Conservation (phyloP, 441 rosid species). For the Adansonia madagascariensis region DNA sequence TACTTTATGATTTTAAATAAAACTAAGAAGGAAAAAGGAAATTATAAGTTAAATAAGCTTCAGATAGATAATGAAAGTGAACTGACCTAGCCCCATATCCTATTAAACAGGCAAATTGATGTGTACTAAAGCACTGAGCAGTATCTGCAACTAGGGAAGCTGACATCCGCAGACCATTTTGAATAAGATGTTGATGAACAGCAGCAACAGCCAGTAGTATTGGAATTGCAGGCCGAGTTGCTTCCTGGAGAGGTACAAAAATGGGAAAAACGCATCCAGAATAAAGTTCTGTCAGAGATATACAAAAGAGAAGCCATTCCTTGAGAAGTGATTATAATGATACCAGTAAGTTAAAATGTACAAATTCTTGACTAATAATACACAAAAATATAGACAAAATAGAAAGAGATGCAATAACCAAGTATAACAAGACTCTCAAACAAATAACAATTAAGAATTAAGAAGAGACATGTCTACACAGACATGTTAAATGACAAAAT, state of each 20-base stretch:
- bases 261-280: slow-evolving; percentile 8
- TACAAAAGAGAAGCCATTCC: slow-evolving; percentile 9
- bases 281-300: slow-evolving; percentile 14
- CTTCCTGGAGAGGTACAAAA: slow-evolving; percentile 58
- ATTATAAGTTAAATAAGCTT: slow-evolving; percentile 2
- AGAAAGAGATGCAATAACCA: slow-evolving; percentile 18
- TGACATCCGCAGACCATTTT: slow-evolving; percentile 94
- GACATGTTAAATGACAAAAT: neutral
- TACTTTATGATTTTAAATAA: neutral
- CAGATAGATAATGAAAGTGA: slow-evolving; percentile 28
- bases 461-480: neutral
- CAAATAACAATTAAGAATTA: neutral
- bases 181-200: slow-evolving; percentile 98
- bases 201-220: slow-evolving; percentile 98
- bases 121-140: slow-evolving; percentile 99
- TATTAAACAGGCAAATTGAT: slow-evolving; percentile 96
- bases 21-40: neutral
- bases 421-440: neutral
- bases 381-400: neutral
- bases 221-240: slow-evolving; percentile 90
- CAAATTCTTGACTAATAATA: neutral
- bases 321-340: neutral
- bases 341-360: slow-evolving; percentile 17
- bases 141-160: slow-evolving; percentile 95
- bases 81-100: slow-evolving; percentile 97